Evolutionary conservation across 345 rosid genomes (phyloP), one percentile per base, ranked within the genome.

Genomic region (Populus deltoides): DNA sequence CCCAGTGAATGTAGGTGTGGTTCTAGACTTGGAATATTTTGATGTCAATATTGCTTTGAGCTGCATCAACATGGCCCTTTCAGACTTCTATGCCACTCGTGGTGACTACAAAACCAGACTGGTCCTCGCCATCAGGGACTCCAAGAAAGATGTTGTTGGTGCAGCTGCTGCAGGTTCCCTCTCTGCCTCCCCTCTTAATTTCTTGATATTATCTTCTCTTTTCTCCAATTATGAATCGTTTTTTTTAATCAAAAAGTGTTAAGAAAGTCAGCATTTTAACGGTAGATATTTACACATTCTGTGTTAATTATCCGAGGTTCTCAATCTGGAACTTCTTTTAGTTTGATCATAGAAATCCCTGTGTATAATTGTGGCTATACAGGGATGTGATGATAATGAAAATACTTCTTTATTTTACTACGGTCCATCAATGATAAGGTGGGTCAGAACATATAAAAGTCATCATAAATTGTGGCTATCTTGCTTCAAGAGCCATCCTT

Each of bases 111-210:
- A 62, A 68, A 90, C 96, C 55, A 87, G 96, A 78, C 65, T 91
- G 49, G 72, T 77, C 18, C 65, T 90, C 8, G 71, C 63, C 75
- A 1, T 70, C 61, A 87, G 86, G 27, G 86, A 93, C 55, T 85
- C 92, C 77, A 81, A 43, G 47, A 43, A 43, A 11, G 89, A 88
- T 70, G 88, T 87, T 0, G 79, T 92, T 10, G 86, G 47, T 66
- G 88, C 97, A 2, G 87, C 93, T 38, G 81, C 89, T n/a, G 88
- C 93, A 70, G 92, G 97, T 91, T 43, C 18, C 22, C 69, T 18
- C 3, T 39, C 22, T n/a, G 59, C 57, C 49, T 53, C 68, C 62
- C 39, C 53, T 7, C 17, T 45, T 10, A 3, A 43, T 43, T 43
- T 43, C 47, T 43, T 43, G 13, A 3, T 43, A 10, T 43, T 13